Conservation (phyloP, 1,284 basidiomycete genomes). For the Tilletia walkeri region DNA sequence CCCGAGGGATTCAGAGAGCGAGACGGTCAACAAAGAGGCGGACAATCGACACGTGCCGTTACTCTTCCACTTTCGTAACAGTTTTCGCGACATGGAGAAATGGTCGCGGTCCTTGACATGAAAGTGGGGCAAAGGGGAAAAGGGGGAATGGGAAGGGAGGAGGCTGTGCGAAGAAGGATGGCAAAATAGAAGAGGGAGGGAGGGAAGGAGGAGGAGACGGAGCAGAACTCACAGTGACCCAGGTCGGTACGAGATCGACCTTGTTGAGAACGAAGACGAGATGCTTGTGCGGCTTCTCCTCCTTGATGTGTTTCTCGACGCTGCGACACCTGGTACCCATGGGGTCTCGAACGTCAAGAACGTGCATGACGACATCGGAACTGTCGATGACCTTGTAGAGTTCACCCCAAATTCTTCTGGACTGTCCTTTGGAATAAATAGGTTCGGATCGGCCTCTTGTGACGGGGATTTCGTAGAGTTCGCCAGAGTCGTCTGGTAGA, state of each 20-base stretch:
- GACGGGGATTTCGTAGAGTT: constrained; percentile 51
- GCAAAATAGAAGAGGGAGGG: constrained; percentile 21
- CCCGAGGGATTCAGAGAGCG: constrained; percentile 53
- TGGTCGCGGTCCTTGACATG: constrained; percentile 53
- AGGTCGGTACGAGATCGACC: constrained; percentile 95
- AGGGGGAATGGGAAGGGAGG: constrained; percentile 12
- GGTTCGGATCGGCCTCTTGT: constrained; percentile 52
- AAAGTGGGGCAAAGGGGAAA: constrained; percentile 41
- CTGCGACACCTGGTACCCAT: constrained; percentile 95
- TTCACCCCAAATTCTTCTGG: constrained; percentile 83
- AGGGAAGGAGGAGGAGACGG: constrained; percentile 8
- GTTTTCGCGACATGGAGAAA: constrained; percentile 54
- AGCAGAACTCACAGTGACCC: constrained; percentile 81
- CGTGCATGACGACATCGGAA: constrained; percentile 92
- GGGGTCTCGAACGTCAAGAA: constrained; percentile 93
- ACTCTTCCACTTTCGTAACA: constrained; percentile 68
- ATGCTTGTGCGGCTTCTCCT: constrained; percentile 97
- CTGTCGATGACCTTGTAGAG: constrained; percentile 99
- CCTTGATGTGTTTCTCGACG: constrained; percentile 86
- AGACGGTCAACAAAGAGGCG: constrained; percentile 55
- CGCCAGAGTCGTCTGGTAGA: constrained; percentile 19
- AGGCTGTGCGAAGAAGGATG: neutral
- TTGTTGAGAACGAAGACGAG: constrained; percentile 97
- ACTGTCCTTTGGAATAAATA: constrained; percentile 54
- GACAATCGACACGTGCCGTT: constrained; percentile 58